phyloP scores from a whole-genome alignment of 2,329 filamentous ascomycete genomes.

The Fusarium tjaetaba region DNA sequence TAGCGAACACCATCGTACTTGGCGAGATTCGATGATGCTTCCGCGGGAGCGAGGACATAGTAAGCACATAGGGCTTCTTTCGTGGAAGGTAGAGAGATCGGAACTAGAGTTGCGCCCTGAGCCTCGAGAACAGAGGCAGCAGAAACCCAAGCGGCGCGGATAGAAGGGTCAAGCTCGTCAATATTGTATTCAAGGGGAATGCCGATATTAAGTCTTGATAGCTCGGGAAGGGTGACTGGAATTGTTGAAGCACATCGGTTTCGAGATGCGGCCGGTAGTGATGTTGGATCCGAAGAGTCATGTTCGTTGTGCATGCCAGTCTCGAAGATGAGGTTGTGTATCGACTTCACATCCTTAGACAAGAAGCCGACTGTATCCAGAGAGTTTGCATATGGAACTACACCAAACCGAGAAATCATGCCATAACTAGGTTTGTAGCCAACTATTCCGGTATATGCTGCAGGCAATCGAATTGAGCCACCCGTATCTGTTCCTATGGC shows the following conservation, averaged over 20 bases:
- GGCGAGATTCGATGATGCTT: slow-evolving; percentile 94
- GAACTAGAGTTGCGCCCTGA: slow-evolving; percentile 76
- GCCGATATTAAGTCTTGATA: slow-evolving; percentile 59
- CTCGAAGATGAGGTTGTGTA: slow-evolving; percentile 64
- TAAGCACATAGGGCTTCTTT: slow-evolving; percentile 89
- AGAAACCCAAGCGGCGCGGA: slow-evolving; percentile 75
- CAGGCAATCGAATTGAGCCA: slow-evolving; percentile 86
- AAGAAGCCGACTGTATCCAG: slow-evolving; percentile 89
- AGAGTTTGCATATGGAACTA: slow-evolving; percentile 92
- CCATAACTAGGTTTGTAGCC: slow-evolving; percentile 96
- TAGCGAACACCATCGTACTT: slow-evolving; percentile 98
- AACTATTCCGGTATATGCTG: slow-evolving; percentile 83
- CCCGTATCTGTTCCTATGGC: slow-evolving; percentile 95
- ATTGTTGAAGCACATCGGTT: slow-evolving; percentile 52
- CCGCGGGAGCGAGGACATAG: slow-evolving; percentile 93
- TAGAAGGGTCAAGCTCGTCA: slow-evolving; percentile 74
- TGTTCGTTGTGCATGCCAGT: slow-evolving; percentile 59
- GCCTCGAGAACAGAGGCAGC: slow-evolving; percentile 68
- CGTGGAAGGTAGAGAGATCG: slow-evolving; percentile 84
- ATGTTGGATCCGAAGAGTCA: slow-evolving; percentile 81
- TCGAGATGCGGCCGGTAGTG: slow-evolving; percentile 67
- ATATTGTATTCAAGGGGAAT: slow-evolving; percentile 87
- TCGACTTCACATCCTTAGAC: slow-evolving; percentile 61
- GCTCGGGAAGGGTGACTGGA: slow-evolving; percentile 36
- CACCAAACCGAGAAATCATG: slow-evolving; percentile 83